Conservation (phyloP, 139 green algal species). For the Eudorina sp. region DNA sequence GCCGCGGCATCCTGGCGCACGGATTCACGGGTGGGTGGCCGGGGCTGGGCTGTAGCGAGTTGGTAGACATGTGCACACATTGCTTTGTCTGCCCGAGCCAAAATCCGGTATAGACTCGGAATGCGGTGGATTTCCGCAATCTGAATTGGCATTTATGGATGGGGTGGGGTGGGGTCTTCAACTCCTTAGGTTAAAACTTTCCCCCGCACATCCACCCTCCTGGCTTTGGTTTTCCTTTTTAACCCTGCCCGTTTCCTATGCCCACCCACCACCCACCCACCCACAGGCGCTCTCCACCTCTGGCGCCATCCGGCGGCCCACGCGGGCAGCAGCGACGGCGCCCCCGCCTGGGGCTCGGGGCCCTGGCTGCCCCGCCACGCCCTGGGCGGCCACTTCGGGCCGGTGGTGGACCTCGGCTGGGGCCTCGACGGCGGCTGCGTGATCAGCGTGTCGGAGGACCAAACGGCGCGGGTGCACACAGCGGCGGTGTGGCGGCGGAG, state of each 20-base stretch:
- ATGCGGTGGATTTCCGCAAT: too few species aligned
- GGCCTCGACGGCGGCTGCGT: conserved; percentile 74
- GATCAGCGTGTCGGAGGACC: conserved; percentile 81
- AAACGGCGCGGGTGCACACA: conserved; percentile 85
- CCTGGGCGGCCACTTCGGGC: conserved; percentile 85
- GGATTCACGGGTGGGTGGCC: conserved; percentile 78
- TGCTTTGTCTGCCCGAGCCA: too few species aligned
- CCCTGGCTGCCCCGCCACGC: conserved; percentile 81
- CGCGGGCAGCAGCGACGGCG: not conserved
- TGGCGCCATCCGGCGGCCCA: conserved; percentile 67
- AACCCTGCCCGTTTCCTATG: too few species aligned
- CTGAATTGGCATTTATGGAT: too few species aligned
- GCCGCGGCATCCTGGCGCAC: conserved; percentile 83
- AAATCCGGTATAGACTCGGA: not conserved
- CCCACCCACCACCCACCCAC: too few species aligned
- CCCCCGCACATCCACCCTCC: too few species aligned
- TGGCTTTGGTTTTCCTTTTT: not conserved
- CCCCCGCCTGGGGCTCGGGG: not conserved
- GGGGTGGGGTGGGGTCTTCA: too few species aligned
- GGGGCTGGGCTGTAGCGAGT: too few species aligned
- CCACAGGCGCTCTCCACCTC: conserved; percentile 89
- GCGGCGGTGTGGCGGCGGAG: not conserved
- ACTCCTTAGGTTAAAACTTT: too few species aligned
- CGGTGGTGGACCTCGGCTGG: conserved; percentile 89
- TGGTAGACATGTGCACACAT: too few species aligned